These are phyloP conservation scores for Polygonum maritimum DNA, from an alignment of 148 eudicot species.

Conservation along the genomic window DNA sequence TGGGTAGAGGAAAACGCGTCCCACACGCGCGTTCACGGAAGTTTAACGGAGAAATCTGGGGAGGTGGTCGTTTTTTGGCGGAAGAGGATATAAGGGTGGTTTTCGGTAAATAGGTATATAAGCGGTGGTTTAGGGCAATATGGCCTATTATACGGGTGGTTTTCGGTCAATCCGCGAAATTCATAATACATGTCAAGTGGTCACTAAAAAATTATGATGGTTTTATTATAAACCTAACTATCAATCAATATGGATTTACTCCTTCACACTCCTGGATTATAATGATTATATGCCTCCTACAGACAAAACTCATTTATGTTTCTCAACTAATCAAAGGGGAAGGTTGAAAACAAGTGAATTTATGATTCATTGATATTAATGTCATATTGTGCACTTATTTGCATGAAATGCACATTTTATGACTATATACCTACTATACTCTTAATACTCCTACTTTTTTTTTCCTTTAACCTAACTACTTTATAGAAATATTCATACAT, in stretches of 20 bases:
- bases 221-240: background rate
- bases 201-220: background rate
- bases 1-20: no score
- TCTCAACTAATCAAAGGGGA: constrained; percentile 1
- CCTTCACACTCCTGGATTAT: no score
- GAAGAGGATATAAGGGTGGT: no score
- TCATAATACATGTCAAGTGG: background rate
- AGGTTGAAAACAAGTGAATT: constrained; percentile 3
- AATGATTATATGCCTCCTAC: no score
- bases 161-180: no score
- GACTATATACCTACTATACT: background rate
- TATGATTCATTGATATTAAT: background rate
- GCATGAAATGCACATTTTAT: background rate
- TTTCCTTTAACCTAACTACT: background rate
- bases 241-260: background rate
- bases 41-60: no score
- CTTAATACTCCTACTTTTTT: background rate
- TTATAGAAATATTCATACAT: background rate
- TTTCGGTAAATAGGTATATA: no score
- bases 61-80: no score
- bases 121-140: no score
- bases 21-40: no score
- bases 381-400: background rate
- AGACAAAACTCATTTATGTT: background rate
- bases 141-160: no score